Evolutionary conservation across 768 basidiomycete species (phyloP), one percentile per base, ranked within the genome.

Genomic region (Tylopilus vinaceipallidus): DNA sequence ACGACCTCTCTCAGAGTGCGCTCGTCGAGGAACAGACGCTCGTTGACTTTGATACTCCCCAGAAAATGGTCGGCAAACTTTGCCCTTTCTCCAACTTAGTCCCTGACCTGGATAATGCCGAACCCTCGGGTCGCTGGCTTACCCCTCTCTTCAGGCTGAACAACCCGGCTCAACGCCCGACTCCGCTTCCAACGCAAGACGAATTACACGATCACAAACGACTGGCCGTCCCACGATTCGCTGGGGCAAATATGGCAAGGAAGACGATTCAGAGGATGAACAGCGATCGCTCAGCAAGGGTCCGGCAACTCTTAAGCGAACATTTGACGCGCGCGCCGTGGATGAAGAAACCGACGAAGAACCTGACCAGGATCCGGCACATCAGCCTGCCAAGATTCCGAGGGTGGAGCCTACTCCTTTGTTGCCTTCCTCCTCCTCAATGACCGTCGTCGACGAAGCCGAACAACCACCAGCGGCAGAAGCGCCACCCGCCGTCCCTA

Each of bases 291-390:
- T 19, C 50, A 48, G 13, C 13, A 59, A 44, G 60, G 48, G 47
- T 47, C 47, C 24, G 40, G 59, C 49, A 47, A 42, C 60, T 55
- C 68, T 68, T 10, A 68, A 68, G 54, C 66, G 67, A 56, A 45
- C 58, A 1, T 66, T 70, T 53, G 67, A 68, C 53, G 68, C 68
- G 39, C 65, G 67, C 13, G 67, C 67, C 1, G 67, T 70, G 10
- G 67, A 70, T 10, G 58, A 70, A 47, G 68, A 70, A 19, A 70
- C 68, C 0, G 67, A 68, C 47, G 59, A 69, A 36, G 67, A 68
- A 8, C 27, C 47, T n/a, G 66, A 59, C 27, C 64, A 53, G 22
- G 55, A 61, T 40, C 8, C 54, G 6, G 0, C 23, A 7, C 30
- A 34, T 45, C 60, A 68, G 17, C 60, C 55, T 16, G 24, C 60